These are phyloP conservation scores for Bigelowiella natans DNA, from an alignment of 78 protist species.

Conservation along the genomic window DNA sequence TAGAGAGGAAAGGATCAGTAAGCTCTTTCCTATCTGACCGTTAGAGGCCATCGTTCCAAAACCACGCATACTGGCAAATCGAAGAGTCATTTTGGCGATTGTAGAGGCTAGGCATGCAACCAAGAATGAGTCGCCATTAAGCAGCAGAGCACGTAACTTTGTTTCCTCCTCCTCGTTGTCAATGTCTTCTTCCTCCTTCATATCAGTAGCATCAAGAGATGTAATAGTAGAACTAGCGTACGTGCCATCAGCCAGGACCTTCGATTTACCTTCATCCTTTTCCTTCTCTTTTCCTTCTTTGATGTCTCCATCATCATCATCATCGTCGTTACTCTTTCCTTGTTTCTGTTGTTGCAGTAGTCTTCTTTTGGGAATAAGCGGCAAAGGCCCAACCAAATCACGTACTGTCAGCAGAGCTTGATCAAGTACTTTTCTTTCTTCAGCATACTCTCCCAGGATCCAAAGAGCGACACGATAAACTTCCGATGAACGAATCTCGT, in stretches of 20 bases:
- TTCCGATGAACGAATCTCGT: slow-evolving; percentile 2
- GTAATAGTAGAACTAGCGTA: slow-evolving; percentile 26
- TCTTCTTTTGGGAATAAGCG: no score
- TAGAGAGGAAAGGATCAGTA: neutral
- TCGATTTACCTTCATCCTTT: no score
- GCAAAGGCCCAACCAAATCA: neutral
- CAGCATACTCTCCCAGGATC: slow-evolving; percentile 66
- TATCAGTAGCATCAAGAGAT: neutral
- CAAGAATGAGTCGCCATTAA: slow-evolving; percentile 59
- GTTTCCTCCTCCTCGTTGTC: neutral
- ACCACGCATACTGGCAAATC: neutral
- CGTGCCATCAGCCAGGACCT: slow-evolving; percentile 33
- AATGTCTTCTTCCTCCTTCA: neutral
- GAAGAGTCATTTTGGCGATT: slow-evolving; percentile 61
- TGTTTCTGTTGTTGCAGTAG: no score
- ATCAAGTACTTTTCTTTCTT: neutral
- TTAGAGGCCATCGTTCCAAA: neutral
- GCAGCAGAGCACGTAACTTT: slow-evolving; percentile 21
- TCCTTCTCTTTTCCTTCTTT: no score
- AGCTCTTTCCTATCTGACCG: neutral
- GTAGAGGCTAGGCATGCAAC: slow-evolving; percentile 42
- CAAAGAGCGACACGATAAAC: slow-evolving; percentile 73
- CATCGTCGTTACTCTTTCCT: no score
- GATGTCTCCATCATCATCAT: no score
- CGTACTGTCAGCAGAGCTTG: neutral